A percentile compares a stretch with the other conserved stretches of the same genome.
These are phyloP conservation scores for Sugiyamaella paludigena DNA, from an alignment of 1,139 yeast genomes.

Conservation along the genomic window DNA sequence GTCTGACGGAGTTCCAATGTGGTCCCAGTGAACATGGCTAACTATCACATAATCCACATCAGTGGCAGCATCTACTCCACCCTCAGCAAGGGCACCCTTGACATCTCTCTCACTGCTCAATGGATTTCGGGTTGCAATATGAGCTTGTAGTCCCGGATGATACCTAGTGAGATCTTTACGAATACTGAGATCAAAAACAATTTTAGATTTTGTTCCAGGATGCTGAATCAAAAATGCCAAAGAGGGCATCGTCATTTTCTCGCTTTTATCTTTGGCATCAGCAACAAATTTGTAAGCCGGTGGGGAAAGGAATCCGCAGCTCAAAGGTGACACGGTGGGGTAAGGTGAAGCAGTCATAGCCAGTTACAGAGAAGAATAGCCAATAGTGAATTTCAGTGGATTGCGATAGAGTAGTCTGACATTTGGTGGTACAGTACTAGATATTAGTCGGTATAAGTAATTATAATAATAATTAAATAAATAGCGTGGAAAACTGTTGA, in stretches of 20 bases:
- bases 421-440: no score
- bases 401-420: no score
- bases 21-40: constrained; percentile 16
- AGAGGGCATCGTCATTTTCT: constrained; percentile 12
- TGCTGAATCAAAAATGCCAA: constrained; percentile 11
- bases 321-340: constrained; percentile 9
- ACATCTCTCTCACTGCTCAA: constrained; percentile 9
- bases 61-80: constrained; percentile 5
- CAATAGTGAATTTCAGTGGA: neutral
- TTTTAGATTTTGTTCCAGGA: constrained; percentile 2
- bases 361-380: neutral
- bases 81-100: constrained; percentile 2
- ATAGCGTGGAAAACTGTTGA: no score
- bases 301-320: constrained; percentile 9
- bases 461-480: no score
- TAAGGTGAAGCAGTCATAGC: neutral
- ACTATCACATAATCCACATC: constrained; percentile 12
- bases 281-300: constrained; percentile 10
- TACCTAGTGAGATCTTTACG: constrained; percentile 4
- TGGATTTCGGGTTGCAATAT: constrained; percentile 10
- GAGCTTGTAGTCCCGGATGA: constrained; percentile 8
- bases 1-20: constrained; percentile 14
- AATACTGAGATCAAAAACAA: constrained; percentile 12
- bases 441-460: no score
- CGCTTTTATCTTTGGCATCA: constrained; percentile 1